Evolutionary conservation across 75 land plant genomes (phyloP), one percentile per base, ranked within the genome.

Genomic region (Adiantum capillusveneris): DNA sequence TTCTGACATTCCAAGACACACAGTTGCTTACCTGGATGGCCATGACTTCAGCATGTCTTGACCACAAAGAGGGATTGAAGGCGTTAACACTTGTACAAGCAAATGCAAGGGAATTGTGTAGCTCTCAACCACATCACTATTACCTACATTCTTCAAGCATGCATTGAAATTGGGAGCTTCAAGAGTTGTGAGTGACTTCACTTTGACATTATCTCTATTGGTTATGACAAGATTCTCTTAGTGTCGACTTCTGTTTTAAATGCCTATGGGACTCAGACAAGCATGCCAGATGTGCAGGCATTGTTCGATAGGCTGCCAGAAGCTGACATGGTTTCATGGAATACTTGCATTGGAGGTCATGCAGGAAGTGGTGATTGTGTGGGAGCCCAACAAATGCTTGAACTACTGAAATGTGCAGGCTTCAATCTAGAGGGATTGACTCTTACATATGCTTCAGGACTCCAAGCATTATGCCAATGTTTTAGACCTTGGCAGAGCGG

Each of bases 281-380:
- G 59, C 29, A 67, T 75, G 36, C 26, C 50, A 31, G 57, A 68
- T 50, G 79, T 79, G 51, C 1, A 36, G 17, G 44, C 43, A 12
- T 25, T 83, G 48, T 83, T 83, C 61, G 59, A 25, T 17, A 37
- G 11, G 28, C 41, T 67, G 5, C 0, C 27, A 9, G 1, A 71
- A 9, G 79, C 79, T 27, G 82, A 83, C 61, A 58, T 83, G 29
- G 76, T 73, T 51, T 76, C 77, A 44, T 83, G 82, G 82, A 83
- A 83, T 62, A 37, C 82, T 51, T 70, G 79, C 65, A 60, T 83
- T 37, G 74, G 77, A 28, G 79, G 79, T 7, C 76, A 69, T 68
- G 59, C 74, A 26, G 51, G 71, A 53, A 70, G 76, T 55, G 82
- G 82, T n/a, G n/a, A n/a, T n/a, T n/a, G n/a, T n/a, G n/a, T n/a